A percentile compares a stretch with the other conserved stretches of the same genome.
These are phyloP conservation scores for Juncus effusus DNA, from an alignment of 176 grass and related monocot genomes.

Conservation along the genomic window DNA sequence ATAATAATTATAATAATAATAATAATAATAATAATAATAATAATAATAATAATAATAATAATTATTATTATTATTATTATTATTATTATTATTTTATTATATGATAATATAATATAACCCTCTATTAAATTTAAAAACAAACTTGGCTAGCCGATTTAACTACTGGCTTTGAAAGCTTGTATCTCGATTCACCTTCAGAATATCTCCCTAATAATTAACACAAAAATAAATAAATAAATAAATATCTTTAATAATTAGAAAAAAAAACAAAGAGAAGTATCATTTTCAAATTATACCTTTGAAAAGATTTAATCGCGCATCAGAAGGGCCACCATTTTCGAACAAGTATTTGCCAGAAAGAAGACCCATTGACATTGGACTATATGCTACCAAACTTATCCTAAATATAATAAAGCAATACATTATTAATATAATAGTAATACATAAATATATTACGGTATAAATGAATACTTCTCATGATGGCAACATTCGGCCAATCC, in stretches of 20 bases:
- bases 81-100: too few species aligned
- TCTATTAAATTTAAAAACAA: constrained; percentile 9
- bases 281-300: constrained; percentile 48
- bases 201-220: constrained; percentile 57
- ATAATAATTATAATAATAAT: too few species aligned
- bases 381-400: constrained; percentile 77
- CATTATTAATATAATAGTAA: neutral
- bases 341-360: constrained; percentile 85
- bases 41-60: neutral
- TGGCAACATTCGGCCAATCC: constrained; percentile 89
- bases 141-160: constrained; percentile 61
- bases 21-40: too few species aligned
- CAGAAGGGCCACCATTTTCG: constrained; percentile 26
- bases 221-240: constrained; percentile 11
- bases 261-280: too few species aligned
- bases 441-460: neutral
- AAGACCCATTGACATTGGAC: constrained; percentile 95
- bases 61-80: constrained; percentile 1
- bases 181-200: constrained; percentile 86
- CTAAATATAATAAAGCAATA: too few species aligned
- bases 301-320: constrained; percentile 90
- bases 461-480: constrained; percentile 56
- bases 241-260: too few species aligned
- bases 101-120: neutral
- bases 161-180: constrained; percentile 57